Evolutionary conservation across 768 basidiomycete species (phyloP).

Genomic region (Hygrophorus russula): DNA sequence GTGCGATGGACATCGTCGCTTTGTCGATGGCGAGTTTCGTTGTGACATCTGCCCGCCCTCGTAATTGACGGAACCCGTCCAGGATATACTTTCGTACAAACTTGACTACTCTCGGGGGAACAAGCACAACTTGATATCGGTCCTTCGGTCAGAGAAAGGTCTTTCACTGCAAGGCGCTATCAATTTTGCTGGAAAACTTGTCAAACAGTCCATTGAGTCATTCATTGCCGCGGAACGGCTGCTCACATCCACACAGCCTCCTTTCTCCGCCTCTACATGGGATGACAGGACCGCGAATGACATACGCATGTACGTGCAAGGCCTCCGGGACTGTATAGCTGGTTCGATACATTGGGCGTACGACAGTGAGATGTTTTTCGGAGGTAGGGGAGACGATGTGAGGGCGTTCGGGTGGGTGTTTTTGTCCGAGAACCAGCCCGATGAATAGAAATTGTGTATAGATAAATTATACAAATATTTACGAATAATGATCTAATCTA

Average conservation of each 20-base stretch:
- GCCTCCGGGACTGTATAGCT: constrained; percentile 42
- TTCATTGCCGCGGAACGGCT: constrained; percentile 21
- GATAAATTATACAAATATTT: too few relatives aligned
- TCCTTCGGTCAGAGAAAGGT: constrained; percentile 32
- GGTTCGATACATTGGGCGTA: constrained; percentile 58
- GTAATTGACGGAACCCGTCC: constrained; percentile 1
- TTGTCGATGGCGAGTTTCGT: constrained; percentile 35
- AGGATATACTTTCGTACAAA: constrained; percentile 56
- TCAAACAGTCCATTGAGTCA: constrained; percentile 24
- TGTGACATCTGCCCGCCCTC: neutral
- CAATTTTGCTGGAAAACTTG: constrained; percentile 25
- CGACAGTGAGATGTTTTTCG: constrained; percentile 48
- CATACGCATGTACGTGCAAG: constrained; percentile 28
- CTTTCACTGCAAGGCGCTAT: constrained; percentile 41
- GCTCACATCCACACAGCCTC: constrained; percentile 11
- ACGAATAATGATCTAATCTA: too few relatives aligned
- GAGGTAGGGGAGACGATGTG: constrained; percentile 5
- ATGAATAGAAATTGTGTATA: neutral
- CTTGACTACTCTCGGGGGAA: constrained; percentile 26
- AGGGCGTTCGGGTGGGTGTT: constrained; percentile 10
- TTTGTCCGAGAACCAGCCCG: neutral
- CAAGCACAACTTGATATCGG: constrained; percentile 33
- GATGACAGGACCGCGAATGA: constrained; percentile 4
- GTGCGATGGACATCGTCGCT: constrained; percentile 38
- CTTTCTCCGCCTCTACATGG: constrained; percentile 9